Evolutionary conservation across 306 rosid genomes (phyloP).

Genomic region (Carpinus fangiana): DNA sequence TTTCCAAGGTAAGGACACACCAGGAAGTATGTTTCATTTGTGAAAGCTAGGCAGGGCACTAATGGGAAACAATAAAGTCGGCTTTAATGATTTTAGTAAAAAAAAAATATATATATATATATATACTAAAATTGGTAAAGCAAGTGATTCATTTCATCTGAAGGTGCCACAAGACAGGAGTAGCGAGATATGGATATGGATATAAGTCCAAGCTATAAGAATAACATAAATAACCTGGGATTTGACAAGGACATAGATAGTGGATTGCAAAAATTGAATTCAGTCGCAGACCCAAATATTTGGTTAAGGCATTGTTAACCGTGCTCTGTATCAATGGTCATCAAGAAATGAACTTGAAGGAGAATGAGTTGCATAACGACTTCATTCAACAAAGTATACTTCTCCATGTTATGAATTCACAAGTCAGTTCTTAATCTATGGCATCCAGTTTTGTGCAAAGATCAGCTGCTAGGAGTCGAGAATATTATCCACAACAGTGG

Average conservation of each 20-base stretch:
- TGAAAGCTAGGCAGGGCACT: background rate
- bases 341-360: background rate
- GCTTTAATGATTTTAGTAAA: conserved; percentile 8
- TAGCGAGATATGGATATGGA: background rate
- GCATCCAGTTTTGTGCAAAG: background rate
- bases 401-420: background rate
- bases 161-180: background rate
- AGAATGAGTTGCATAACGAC: no score
- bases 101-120: no score
- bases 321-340: background rate
- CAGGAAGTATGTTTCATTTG: background rate
- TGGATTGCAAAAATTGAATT: background rate
- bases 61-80: background rate
- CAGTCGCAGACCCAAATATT: background rate
- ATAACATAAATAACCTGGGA: background rate
- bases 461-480: background rate
- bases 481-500: background rate
- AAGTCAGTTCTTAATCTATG: background rate
- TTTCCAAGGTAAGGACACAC: background rate
- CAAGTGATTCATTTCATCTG: background rate
- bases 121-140: background rate
- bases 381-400: background rate
- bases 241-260: background rate
- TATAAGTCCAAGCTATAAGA: background rate
- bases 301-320: background rate